phyloP scores from a whole-genome alignment of 768 basidiomycete species.

The Podaxis rugospora region DNA sequence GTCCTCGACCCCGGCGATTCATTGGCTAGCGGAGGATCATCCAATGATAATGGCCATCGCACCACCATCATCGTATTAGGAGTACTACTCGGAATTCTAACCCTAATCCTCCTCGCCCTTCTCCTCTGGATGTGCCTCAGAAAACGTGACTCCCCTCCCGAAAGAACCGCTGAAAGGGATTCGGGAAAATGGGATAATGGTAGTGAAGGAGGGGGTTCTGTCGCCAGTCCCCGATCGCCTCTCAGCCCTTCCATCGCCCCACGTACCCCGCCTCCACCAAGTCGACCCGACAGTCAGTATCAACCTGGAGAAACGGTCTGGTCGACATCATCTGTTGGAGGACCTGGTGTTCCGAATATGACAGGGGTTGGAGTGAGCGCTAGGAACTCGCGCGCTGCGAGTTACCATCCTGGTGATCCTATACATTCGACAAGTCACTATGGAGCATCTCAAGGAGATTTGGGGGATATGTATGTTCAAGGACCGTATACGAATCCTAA shows the following conservation, averaged over 20 bases:
- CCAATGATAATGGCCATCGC: not conserved
- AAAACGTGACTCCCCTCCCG: not conserved
- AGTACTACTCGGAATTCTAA: not conserved
- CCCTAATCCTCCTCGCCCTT: constrained; percentile 1
- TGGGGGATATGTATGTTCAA: not conserved
- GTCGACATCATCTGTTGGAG: constrained; percentile 10
- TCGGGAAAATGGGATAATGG: constrained; percentile 1
- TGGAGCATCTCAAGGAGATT: constrained; percentile 2
- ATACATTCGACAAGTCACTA: not conserved
- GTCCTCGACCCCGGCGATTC: constrained; percentile 17
- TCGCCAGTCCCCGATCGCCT: not conserved
- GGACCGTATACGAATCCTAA: not conserved
- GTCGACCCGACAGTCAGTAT: constrained; percentile 6
- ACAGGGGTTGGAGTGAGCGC: constrained; percentile 9
- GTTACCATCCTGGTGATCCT: constrained; percentile 5
- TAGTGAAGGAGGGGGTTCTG: not conserved
- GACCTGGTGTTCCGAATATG: constrained; percentile 10
- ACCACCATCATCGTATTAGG: constrained; percentile 3
- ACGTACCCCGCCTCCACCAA: constrained; percentile 1
- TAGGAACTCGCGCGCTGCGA: constrained; percentile 3
- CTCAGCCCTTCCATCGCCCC: not conserved
- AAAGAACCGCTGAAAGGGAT: not conserved
- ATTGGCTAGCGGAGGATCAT: not conserved
- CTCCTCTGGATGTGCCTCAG: constrained; percentile 6
- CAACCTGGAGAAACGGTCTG: constrained; percentile 1